phyloP scores from a whole-genome alignment of 768 basidiomycete species.

The Lactifluus hygrophoroides region DNA sequence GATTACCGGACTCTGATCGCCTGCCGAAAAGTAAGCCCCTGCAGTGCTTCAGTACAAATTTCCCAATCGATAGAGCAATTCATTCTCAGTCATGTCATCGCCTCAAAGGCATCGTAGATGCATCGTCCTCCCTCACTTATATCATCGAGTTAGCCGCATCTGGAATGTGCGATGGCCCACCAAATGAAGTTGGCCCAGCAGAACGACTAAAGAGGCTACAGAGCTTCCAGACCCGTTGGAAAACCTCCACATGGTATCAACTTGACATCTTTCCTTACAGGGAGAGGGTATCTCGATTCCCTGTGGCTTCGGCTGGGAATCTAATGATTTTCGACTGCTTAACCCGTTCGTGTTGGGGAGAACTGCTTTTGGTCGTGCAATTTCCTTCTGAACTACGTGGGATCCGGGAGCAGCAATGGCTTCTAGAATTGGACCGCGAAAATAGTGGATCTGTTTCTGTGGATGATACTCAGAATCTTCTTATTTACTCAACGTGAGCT shows the following conservation, averaged over 20 bases:
- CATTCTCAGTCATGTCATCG: neutral
- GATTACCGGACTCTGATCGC: too few species aligned
- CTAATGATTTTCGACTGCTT: neutral
- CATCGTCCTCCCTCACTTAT: neutral
- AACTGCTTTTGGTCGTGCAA: neutral
- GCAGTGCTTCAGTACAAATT: too few species aligned
- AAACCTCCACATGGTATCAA: neutral
- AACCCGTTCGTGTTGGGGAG: neutral
- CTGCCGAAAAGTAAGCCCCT: too few species aligned
- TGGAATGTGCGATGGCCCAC: constrained; percentile 1
- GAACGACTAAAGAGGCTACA: neutral
- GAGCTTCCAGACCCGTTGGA: neutral
- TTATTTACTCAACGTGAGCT: neutral
- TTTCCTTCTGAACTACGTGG: constrained; percentile 3
- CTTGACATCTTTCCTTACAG: neutral
- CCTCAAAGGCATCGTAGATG: neutral
- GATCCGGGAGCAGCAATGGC: neutral
- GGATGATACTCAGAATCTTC: constrained; percentile 7
- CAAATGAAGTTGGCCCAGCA: neutral
- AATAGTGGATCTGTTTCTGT: neutral
- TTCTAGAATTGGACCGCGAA: neutral
- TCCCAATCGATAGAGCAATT: too few species aligned
- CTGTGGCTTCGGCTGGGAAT: neutral
- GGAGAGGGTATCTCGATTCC: neutral
- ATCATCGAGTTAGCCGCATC: neutral